These are phyloP conservation scores for Vachellia pachyceras DNA, from an alignment of 306 rosid genomes.

Conservation along the genomic window DNA sequence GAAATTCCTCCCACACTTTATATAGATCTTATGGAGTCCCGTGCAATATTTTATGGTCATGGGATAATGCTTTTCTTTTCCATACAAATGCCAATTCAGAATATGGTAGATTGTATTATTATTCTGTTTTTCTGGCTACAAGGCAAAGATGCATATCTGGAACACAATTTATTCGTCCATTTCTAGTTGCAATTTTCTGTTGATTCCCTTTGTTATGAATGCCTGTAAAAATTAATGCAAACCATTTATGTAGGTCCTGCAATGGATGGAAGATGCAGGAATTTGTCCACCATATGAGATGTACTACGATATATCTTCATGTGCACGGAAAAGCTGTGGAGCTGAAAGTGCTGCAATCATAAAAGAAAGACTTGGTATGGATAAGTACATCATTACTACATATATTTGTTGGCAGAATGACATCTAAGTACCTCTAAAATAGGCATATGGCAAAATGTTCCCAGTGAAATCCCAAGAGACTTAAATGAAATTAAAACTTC, in stretches of 20 bases:
- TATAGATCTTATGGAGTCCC: conserved; percentile 18
- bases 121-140: neutral
- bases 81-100: neutral
- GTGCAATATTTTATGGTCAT: conserved; percentile 9
- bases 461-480: neutral
- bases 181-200: conserved; percentile 29
- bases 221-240: conserved; percentile 26
- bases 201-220: conserved; percentile 26
- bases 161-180: conserved; percentile 5
- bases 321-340: conserved; percentile 70
- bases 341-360: conserved; percentile 71
- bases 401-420: neutral
- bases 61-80: neutral
- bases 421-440: neutral
- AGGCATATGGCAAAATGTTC: neutral
- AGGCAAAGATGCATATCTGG: neutral
- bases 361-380: conserved; percentile 78
- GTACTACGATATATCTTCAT: conserved; percentile 70
- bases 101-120: neutral
- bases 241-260: conserved; percentile 63
- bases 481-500: neutral
- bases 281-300: conserved; percentile 72
- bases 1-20: conserved; percentile 9
- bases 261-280: conserved; percentile 94
- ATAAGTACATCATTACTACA: conserved; percentile 12